Evolutionary conservation across 805 yeast genomes (phyloP), one percentile per base, ranked within the genome.

Genomic region (Debaryomyces prosopidis): DNA sequence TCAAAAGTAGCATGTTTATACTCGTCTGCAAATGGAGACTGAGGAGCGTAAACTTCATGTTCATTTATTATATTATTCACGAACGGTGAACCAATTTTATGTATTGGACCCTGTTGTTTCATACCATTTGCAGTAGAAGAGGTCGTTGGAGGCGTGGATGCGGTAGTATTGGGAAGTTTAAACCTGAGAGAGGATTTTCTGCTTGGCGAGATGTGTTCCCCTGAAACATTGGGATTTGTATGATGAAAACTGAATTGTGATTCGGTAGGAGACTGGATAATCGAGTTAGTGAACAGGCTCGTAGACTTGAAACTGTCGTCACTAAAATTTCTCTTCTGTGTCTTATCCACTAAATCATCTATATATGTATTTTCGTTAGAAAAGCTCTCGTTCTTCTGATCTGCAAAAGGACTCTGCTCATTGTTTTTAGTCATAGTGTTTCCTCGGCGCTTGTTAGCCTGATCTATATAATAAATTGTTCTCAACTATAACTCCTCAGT

Each of bases 131-230:
- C 33, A 20, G 38, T 9, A 12, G 39, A 26, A 8, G 39, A 16
- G 3, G 51, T n/a, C 40, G 53, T 28, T 27, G 50, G 45, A 11
- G 43, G 49, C 18, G 50, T 45, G 8, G 51, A 46, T 14, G 56
- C 39, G n/a, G 52, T 49, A 12, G 55, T 36, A 5, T 48, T 45
- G 6, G 72, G 70, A 10, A 68, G 47, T 36, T 66, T 52, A 49
- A 69, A 69, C 20, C 71, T 56, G 6, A 69, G 55, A 3, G 64
- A 54, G 1, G 62, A 58, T 41, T 55, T 62, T n/a, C 45, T 39
- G 40, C 42, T 36, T 10, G 47, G 44, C 14, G 34, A n/a, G 11
- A 44, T 61, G 36, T 41, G 39, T 52, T 45, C 5, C 51, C 61
- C 9, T 39, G 8, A 20, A 52, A 28, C n/a, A 2, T 12, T 12